phyloP scores from a whole-genome alignment of 2,329 filamentous ascomycete species.

The Aspergillus hiratsukae region DNA sequence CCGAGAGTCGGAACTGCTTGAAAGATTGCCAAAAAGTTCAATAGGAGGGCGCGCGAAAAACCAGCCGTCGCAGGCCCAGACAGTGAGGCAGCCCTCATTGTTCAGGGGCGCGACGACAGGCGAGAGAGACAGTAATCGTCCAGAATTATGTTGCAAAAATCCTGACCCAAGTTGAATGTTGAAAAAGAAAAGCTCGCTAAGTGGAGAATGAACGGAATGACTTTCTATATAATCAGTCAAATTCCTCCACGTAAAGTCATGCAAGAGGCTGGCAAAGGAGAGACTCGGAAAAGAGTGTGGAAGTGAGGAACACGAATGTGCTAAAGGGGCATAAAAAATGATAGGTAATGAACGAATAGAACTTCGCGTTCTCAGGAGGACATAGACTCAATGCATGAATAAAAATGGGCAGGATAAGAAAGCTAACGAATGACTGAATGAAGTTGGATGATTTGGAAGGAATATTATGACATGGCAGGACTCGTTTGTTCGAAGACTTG shows the following conservation, averaged over 20 bases:
- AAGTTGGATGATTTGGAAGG: constrained; percentile 22
- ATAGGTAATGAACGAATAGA: constrained; percentile 7
- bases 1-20: constrained; percentile 23
- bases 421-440: constrained; percentile 29
- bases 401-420: constrained; percentile 13
- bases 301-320: background rate
- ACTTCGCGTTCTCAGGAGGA: constrained; percentile 5
- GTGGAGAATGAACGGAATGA: background rate
- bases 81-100: constrained; percentile 45
- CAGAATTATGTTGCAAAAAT: constrained; percentile 9
- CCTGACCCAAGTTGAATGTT: constrained; percentile 8
- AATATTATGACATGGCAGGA: constrained; percentile 22
- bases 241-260: constrained; percentile 5
- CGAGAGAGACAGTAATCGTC: constrained; percentile 9
- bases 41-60: constrained; percentile 26
- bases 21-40: constrained; percentile 20
- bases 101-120: constrained; percentile 37
- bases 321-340: constrained; percentile 12
- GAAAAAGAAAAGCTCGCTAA: constrained; percentile 13
- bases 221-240: background rate
- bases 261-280: constrained; percentile 9
- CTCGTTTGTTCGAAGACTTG: constrained; percentile 8
- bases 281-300: constrained; percentile 4
- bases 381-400: constrained; percentile 7
- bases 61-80: constrained; percentile 42